Evolutionary conservation across 257 asterid genomes (phyloP).

Genomic region (Solanum raphanifolium): DNA sequence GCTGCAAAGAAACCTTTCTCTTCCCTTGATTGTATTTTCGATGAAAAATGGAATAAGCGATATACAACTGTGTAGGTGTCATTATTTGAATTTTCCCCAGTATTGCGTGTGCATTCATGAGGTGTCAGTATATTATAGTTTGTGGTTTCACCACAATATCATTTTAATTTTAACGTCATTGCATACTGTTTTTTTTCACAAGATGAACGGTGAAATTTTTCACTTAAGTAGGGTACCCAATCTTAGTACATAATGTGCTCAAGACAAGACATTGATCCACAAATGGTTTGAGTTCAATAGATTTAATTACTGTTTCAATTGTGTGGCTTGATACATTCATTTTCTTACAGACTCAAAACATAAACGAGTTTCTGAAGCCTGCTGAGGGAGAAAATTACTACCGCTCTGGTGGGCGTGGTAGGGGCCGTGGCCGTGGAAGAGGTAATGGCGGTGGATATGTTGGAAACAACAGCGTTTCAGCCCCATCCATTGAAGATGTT

Average conservation of each 20-base stretch:
- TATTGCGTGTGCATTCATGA: not conserved
- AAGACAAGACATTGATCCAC: not conserved
- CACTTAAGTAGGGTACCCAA: no score
- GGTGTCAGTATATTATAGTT: not conserved
- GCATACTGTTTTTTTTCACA: not conserved
- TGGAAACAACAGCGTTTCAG: not conserved
- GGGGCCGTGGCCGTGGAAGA: conserved; percentile 1
- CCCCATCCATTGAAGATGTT: conserved; percentile 5
- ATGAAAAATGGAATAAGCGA: not conserved
- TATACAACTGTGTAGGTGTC: not conserved
- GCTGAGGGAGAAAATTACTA: conserved; percentile 1
- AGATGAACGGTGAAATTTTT: not conserved
- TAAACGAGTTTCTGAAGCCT: conserved; percentile 3
- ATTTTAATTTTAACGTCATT: not conserved
- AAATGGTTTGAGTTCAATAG: not conserved
- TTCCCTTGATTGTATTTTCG: not conserved
- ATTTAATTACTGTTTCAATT: not conserved
- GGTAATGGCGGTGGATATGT: not conserved
- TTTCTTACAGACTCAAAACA: not conserved
- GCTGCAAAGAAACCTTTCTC: not conserved
- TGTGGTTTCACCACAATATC: not conserved
- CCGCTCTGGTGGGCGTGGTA: conserved; percentile 1
- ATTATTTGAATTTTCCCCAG: not conserved
- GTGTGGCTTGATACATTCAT: not conserved
- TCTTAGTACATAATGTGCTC: not conserved